Base-by-base conservation (phyloP, 768 basidiomycete genomes). In the Mycena floridula region DNA sequence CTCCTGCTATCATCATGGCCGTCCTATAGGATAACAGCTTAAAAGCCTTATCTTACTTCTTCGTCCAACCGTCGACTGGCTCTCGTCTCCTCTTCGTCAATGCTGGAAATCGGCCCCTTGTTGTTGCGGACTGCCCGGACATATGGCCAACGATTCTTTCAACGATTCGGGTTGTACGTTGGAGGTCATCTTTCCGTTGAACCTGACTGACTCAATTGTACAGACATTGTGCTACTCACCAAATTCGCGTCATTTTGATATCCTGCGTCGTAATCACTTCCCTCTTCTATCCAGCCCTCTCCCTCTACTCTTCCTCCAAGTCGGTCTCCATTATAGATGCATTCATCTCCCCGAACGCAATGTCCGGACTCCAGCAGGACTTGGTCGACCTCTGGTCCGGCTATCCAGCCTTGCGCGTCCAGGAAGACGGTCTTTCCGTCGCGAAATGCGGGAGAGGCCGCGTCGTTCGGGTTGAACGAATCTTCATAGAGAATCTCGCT, bases 161-260 rank as follows among this genome's bases (percentile, higher is more conserved):
- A 82, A 43, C 76, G 76, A 40, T 89, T 90, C 57, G 88, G 88
- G 65, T 69, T 90, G 88, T 89, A 64, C 59, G 88, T 79, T 42
- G 25, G 27, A 28, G 18, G 11, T 46, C 36, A 16, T 23, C 37
- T 48, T 42, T 27, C 16, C 49, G 46, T 40, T 47, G n/a, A n/a
- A n/a, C n/a, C n/a, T n/a, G n/a, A n/a, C n/a, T n/a, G n/a, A n/a
- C n/a, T n/a, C 37, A 24, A 22, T 23, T 8, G 35, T 43, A 11
- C 54, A 92, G 89, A 46, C 89, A 92, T 59, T 91, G 89, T 56
- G 88, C 90, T 50, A 89, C 85, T 2, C 89, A 92, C 62, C 91
- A 92, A 63, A 89, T 89, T 44, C 81, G 89, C 43, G 81, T 93
- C 40, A 89, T 94, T 59, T 76, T 94, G 52, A 82, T 91, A 49